Evolutionary conservation across 768 basidiomycete genomes (phyloP).

Genomic region (Lentinula detonsa): DNA sequence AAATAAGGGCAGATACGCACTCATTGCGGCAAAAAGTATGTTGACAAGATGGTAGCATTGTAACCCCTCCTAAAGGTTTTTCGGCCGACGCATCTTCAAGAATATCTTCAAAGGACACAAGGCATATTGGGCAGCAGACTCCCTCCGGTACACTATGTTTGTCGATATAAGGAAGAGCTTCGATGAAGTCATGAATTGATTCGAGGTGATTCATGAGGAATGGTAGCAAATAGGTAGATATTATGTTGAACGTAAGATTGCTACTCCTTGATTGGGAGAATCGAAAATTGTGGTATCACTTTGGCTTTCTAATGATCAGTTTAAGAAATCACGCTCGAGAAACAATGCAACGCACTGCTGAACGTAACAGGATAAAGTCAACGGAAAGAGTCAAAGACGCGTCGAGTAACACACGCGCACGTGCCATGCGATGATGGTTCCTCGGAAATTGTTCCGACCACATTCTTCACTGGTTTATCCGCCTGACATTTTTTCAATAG

Average conservation of each 20-base stretch:
- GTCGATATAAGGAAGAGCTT: conserved; percentile 36
- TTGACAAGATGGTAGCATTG: conserved; percentile 52
- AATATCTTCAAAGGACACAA: conserved; percentile 37
- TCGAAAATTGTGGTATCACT: no score
- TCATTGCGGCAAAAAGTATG: conserved; percentile 67
- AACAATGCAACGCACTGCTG: neutral
- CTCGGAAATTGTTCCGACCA: neutral
- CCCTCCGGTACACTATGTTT: conserved; percentile 34
- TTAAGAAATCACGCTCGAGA: neutral
- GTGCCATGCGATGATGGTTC: neutral
- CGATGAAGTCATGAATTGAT: conserved; percentile 31
- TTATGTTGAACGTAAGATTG: neutral
- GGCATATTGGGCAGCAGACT: conserved; percentile 65
- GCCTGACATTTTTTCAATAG: neutral
- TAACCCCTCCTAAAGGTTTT: conserved; percentile 32
- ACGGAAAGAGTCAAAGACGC: neutral
- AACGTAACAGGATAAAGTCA: neutral
- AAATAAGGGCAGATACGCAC: conserved; percentile 28
- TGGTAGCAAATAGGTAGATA: neutral
- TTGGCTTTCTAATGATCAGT: no score
- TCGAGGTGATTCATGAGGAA: conserved; percentile 11
- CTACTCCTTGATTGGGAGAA: neutral
- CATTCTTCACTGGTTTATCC: neutral
- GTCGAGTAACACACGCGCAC: neutral
- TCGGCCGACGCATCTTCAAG: neutral